These are phyloP conservation scores for Omphalea diandra DNA, from an alignment of 441 rosid genomes.

Conservation along the genomic window DNA sequence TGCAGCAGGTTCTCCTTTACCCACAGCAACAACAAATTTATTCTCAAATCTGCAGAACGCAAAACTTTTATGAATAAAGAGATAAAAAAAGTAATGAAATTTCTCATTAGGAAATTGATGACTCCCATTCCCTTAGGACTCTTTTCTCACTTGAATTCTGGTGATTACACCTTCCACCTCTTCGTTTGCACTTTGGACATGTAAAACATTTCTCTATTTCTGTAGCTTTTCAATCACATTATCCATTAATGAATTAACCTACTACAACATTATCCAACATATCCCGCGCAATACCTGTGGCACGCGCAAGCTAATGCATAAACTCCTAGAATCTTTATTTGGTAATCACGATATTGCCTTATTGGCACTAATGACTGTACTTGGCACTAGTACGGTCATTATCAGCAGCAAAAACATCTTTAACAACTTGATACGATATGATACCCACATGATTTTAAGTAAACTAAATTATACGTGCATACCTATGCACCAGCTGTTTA, in stretches of 20 bases:
- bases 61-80: neutral
- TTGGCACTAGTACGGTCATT: neutral
- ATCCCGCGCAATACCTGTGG: neutral
- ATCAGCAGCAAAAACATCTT: neutral
- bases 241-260: neutral
- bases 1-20: slow-evolving; percentile 82
- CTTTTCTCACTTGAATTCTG: neutral
- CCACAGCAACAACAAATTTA: slow-evolving; percentile 75
- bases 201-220: neutral
- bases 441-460: neutral
- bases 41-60: slow-evolving; percentile 51
- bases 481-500: slow-evolving; percentile 58
- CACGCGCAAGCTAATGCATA: neutral
- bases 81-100: neutral
- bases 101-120: neutral
- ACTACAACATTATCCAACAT: neutral
- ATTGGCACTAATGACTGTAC: neutral
- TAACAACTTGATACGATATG: neutral
- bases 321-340: neutral
- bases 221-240: neutral
- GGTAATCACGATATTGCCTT: neutral
- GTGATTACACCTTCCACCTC: neutral
- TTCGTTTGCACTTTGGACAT: neutral
- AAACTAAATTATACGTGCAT: slow-evolving; percentile 14
- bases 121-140: neutral